A percentile compares a stretch with the other conserved stretches of the same genome.
Conservation (phyloP, 2,329 filamentous ascomycete genomes). For the Chaetomium globosum region DNA sequence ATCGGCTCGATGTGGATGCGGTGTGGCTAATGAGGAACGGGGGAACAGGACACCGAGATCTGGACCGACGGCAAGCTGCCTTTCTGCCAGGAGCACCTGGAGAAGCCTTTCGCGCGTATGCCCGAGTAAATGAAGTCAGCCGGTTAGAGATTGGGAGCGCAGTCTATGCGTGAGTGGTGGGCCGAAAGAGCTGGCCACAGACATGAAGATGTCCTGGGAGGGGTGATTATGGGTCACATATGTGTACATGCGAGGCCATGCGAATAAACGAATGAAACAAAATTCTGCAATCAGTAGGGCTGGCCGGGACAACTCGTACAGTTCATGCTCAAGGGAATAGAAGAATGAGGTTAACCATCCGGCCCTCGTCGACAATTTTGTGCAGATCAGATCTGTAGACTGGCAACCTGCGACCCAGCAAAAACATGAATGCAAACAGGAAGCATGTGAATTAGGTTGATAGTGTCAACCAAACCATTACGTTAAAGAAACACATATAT, state of each 20-base stretch:
- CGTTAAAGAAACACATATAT: neutral
- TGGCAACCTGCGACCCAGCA: neutral
- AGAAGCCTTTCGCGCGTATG: conserved; percentile 64
- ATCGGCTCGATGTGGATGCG: neutral
- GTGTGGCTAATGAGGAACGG: neutral
- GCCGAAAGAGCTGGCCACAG: neutral
- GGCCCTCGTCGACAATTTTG: neutral
- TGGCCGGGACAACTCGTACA: neutral
- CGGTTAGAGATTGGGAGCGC: neutral
- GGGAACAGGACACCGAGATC: conserved; percentile 63
- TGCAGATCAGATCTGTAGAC: neutral
- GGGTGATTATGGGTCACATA: neutral
- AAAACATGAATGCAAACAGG: neutral
- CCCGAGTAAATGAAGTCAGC: conserved; percentile 27
- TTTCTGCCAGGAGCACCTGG: conserved; percentile 68
- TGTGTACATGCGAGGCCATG: neutral
- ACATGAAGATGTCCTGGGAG: neutral
- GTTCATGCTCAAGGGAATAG: neutral
- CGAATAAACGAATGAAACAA: neutral
- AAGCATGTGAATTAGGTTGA: neutral
- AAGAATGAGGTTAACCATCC: no score
- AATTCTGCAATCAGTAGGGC: neutral
- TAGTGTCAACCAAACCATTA: neutral
- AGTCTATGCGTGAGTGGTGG: neutral
- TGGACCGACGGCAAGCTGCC: conserved; percentile 70